Percentiles rank a stretch among this genome's conserved stretches.
Conservation (phyloP, 495 filamentous ascomycete species). For the Rusavskia elegans region DNA sequence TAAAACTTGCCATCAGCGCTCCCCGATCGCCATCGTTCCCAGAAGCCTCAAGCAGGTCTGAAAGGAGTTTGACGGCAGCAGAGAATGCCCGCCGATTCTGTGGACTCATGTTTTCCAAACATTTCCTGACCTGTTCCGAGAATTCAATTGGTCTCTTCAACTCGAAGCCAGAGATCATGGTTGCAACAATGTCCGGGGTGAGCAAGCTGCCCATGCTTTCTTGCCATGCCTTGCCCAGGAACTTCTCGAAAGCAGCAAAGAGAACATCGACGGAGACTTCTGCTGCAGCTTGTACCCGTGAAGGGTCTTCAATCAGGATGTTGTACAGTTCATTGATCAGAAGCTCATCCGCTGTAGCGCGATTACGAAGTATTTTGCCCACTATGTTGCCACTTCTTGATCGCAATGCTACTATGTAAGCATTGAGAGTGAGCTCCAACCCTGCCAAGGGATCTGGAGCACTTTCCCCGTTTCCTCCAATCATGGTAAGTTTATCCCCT, state of each 20-base stretch:
- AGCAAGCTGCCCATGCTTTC: conserved; percentile 78
- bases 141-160: conserved; percentile 38
- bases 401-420: conserved; percentile 66
- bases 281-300: conserved; percentile 51
- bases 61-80: conserved; percentile 67
- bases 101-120: conserved; percentile 66
- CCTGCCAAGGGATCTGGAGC: conserved; percentile 22
- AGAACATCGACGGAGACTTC: conserved; percentile 77
- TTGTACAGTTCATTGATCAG: conserved; percentile 88
- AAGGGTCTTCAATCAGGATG: conserved; percentile 63
- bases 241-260: conserved; percentile 89
- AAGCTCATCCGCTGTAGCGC: conserved; percentile 58
- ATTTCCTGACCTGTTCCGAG: conserved; percentile 64
- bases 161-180: conserved; percentile 54
- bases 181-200: conserved; percentile 41
- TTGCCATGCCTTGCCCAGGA: conserved; percentile 75
- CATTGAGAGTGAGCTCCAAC: conserved; percentile 74
- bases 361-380: conserved; percentile 52
- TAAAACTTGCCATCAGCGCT: conserved; percentile 76
- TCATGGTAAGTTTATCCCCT: conserved; percentile 21
- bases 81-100: conserved; percentile 85
- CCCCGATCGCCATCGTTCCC: conserved; percentile 87
- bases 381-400: conserved; percentile 75
- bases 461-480: conserved; percentile 2
- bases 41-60: conserved; percentile 84